phyloP scores from a whole-genome alignment of 129 eudicot species.

The Scalesia atractyloides region DNA sequence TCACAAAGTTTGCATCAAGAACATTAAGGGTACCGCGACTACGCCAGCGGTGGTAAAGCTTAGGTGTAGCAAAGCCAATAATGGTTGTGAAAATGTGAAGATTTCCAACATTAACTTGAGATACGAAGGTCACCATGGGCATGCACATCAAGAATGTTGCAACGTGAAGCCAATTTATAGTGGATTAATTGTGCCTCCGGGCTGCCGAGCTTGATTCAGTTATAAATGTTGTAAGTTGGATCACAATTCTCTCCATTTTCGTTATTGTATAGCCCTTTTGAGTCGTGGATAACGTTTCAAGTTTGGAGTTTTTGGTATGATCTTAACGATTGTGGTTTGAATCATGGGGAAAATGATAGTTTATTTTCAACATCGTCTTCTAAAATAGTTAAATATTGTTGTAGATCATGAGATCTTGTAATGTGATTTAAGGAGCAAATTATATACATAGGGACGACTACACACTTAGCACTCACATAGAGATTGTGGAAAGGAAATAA shows the following conservation, averaged over 20 bases:
- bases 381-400: slow-evolving; percentile 10
- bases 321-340: neutral
- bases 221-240: neutral
- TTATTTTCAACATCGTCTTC: no score
- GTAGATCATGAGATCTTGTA: no score
- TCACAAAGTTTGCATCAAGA: slow-evolving; percentile 46
- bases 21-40: slow-evolving; percentile 47
- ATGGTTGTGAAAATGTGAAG: slow-evolving; percentile 53
- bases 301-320: neutral
- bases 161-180: slow-evolving; percentile 45
- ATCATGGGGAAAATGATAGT: no score
- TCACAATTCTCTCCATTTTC: slow-evolving; percentile 10
- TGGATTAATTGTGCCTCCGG: slow-evolving; percentile 46
- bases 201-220: slow-evolving; percentile 5
- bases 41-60: slow-evolving; percentile 43
- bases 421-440: neutral
- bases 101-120: slow-evolving; percentile 48
- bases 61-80: slow-evolving; percentile 47
- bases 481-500: no score
- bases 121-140: slow-evolving; percentile 44
- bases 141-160: slow-evolving; percentile 41
- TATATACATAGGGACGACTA: no score
- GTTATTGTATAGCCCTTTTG: neutral
- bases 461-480: neutral
- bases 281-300: slow-evolving; percentile 7